These are phyloP conservation scores for Ceratocystis papillata DNA, from an alignment of 2,329 filamentous ascomycete species.

Conservation along the genomic window DNA sequence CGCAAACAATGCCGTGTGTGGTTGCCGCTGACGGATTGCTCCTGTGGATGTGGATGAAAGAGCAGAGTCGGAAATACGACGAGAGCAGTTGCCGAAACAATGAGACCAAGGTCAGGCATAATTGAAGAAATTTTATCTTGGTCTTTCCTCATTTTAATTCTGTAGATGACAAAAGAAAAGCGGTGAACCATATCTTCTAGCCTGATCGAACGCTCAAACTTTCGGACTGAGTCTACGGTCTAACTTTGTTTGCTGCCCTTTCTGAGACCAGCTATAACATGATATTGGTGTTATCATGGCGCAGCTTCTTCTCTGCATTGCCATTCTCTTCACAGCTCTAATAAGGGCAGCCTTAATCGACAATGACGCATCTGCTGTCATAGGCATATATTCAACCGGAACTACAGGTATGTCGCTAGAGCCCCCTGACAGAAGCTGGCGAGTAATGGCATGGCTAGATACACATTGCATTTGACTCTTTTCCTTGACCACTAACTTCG, in stretches of 20 bases:
- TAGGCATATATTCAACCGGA: conserved; percentile 13
- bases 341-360: not conserved
- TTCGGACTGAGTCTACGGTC: not conserved
- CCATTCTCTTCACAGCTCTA: not conserved
- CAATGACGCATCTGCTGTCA: conserved; percentile 5
- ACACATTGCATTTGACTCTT: too few relatives aligned
- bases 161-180: not conserved
- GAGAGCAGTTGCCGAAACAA: not conserved
- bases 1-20: conserved; percentile 6
- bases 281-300: not conserved
- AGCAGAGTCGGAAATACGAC: not conserved
- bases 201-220: not conserved
- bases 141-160: not conserved
- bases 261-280: not conserved
- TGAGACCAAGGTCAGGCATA: not conserved
- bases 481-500: not conserved
- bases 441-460: too few relatives aligned
- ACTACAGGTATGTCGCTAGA: not conserved
- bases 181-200: not conserved
- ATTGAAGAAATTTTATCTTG: not conserved
- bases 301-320: not conserved
- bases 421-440: too few relatives aligned
- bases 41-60: not conserved
- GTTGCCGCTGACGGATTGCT: not conserved
- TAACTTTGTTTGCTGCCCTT: not conserved